Evolutionary conservation across 208 protist genomes (phyloP).

Genomic region (Leishmania guyanensis): DNA sequence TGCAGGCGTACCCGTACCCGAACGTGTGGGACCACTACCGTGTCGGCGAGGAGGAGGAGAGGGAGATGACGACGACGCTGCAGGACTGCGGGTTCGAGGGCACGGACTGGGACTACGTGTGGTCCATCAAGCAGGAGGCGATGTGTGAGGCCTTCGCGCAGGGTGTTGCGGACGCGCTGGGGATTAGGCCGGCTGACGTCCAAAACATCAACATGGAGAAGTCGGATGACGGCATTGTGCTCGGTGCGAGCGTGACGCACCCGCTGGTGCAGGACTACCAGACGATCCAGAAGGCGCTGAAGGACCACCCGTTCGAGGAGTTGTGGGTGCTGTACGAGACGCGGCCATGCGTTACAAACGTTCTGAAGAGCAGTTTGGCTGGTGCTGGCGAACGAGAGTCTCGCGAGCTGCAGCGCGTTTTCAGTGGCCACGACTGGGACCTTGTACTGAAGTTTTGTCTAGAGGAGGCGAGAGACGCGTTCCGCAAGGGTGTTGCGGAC

Average conservation of each 20-base stretch:
- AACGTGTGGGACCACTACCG: constrained; percentile 38
- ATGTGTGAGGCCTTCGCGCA: constrained; percentile 45
- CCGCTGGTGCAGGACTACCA: constrained; percentile 25
- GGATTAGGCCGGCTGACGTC: constrained; percentile 19
- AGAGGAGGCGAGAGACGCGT: constrained; percentile 35
- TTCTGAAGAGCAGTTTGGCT: constrained; percentile 14
- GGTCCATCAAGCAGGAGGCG: constrained; percentile 32
- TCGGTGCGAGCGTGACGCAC: constrained; percentile 31
- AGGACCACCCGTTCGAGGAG: constrained; percentile 34
- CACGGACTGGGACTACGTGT: constrained; percentile 40
- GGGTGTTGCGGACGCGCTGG: constrained; percentile 13
- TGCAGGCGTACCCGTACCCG: constrained; percentile 29
- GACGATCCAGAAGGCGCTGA: constrained; percentile 41
- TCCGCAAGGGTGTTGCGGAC: constrained; percentile 34
- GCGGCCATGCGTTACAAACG: not conserved
- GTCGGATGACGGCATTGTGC: not conserved
- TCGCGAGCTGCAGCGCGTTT: constrained; percentile 37
- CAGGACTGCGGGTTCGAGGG: constrained; percentile 36
- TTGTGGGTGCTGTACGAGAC: constrained; percentile 52
- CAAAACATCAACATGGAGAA: constrained; percentile 1
- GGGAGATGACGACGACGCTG: not conserved
- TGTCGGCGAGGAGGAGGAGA: not conserved
- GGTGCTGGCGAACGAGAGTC: constrained; percentile 34
- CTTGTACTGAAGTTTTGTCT: constrained; percentile 32
- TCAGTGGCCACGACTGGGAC: constrained; percentile 66